Evolutionary conservation across 108 stramenopile species (phyloP), one percentile per base, ranked within the genome.

Genomic region (Parietichytrium sp.): DNA sequence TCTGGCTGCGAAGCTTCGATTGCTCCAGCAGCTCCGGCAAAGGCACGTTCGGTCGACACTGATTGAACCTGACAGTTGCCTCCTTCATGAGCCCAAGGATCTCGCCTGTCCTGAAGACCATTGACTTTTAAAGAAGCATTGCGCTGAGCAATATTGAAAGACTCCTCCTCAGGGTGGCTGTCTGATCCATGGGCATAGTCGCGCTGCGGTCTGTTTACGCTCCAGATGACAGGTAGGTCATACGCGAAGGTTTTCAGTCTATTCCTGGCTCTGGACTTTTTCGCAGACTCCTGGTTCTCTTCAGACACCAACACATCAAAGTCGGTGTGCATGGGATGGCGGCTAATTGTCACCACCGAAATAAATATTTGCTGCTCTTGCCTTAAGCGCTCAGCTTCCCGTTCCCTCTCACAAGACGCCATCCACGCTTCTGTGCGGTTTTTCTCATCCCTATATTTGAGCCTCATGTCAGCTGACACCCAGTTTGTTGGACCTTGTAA

Each of bases 331-430:
- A 72, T 20, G 42, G 61, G 61, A 45, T 72, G 61, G 36, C 45
- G 38, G 6, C 61, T 42, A 1, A 72, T 72, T 16, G 61, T 27
- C 38, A 72, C 61, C 0, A 72, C 61, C 13, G 61, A 42, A 72
- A 72, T 72, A 27, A 45, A 72, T n/a, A 72, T 72, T 72, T 72
- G 61, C 42, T 72, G 61, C 61, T 72, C 61, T 33, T 42, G 61
- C 33, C 45, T 33, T 6, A 72, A 25, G 15, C 61, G 61, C 20
- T 72, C 61, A 6, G 61, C 61, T 27, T 72, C 61, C 10, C 15
- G 15, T 0, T n/a, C 38, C 6, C 61, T 16, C 3, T 72, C 61
- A 10, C 36, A 7, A 1, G 38, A 45, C 6, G 0, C 61, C 61
- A 6, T 72, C 61, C 61, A 72, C 20, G 61, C 61, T 27, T 72